Conservation (phyloP, 1,139 yeast genomes). For the Taphrina flavorubra region DNA sequence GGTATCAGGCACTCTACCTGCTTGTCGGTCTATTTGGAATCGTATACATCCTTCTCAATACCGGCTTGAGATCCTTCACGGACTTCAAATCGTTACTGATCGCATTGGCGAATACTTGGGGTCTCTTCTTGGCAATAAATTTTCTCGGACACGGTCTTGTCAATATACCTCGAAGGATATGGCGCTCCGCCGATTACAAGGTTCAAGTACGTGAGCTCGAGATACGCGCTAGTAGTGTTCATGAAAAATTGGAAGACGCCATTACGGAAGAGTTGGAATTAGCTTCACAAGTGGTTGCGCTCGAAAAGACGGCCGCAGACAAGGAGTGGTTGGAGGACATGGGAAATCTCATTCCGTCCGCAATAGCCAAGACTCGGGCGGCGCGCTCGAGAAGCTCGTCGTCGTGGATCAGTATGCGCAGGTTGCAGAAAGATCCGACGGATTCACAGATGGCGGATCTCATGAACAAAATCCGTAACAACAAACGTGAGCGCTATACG, state of each 20-base stretch:
- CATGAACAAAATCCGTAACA: constrained; percentile 20
- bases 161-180: constrained; percentile 62
- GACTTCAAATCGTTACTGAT: constrained; percentile 64
- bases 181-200: constrained; percentile 49
- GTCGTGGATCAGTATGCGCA: constrained; percentile 13
- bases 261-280: constrained; percentile 68
- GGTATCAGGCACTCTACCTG: constrained; percentile 66
- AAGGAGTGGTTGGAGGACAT: constrained; percentile 54
- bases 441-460: constrained; percentile 14
- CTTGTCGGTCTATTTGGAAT: constrained; percentile 62
- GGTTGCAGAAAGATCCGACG: constrained; percentile 9
- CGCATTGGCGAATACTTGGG: constrained; percentile 79
- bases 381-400: neutral
- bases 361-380: constrained; percentile 17
- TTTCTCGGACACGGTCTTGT: constrained; percentile 83
- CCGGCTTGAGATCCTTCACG: constrained; percentile 56
- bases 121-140: constrained; percentile 78
- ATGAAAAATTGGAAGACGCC: constrained; percentile 70
- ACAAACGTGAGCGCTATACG: constrained; percentile 37
- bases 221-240: constrained; percentile 61
- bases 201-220: constrained; percentile 57
- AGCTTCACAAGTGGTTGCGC: constrained; percentile 64
- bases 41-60: constrained; percentile 65
- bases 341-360: constrained; percentile 47
- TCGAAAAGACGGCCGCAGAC: constrained; percentile 54